A percentile compares a stretch with the other conserved stretches of the same genome.
phyloP scores from a whole-genome alignment of 2,329 filamentous ascomycete species.

The Ambrosiella beaveri region DNA sequence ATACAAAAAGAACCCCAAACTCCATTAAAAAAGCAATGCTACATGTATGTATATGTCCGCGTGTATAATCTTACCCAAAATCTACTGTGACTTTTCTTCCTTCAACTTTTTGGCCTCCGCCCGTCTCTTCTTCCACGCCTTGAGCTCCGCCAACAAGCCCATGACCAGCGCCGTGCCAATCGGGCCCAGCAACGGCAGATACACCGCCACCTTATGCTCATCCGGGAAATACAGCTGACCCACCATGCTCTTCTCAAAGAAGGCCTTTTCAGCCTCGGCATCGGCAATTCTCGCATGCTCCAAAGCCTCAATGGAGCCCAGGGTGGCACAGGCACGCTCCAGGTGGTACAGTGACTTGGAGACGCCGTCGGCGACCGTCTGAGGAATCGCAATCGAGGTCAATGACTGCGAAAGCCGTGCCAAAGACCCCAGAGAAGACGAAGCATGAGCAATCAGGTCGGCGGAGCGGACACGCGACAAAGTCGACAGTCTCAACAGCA shows the following conservation, averaged over 20 bases:
- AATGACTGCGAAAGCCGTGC: constrained; percentile 71
- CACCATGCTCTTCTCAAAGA: constrained; percentile 99
- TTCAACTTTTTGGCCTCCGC: constrained; percentile 24
- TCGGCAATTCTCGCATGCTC: constrained; percentile 72
- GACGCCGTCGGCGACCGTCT: constrained; percentile 71
- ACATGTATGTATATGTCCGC: neutral
- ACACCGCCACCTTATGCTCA: constrained; percentile 95
- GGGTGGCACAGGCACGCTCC: constrained; percentile 53
- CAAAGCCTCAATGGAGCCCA: constrained; percentile 51
- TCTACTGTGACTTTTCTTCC: constrained; percentile 23
- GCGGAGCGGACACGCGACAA: constrained; percentile 73
- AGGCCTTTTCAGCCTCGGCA: constrained; percentile 75
- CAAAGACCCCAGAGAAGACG: constrained; percentile 82
- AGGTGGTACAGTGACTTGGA: constrained; percentile 64
- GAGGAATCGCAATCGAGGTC: constrained; percentile 79
- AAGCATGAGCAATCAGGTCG: constrained; percentile 72
- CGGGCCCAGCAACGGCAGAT: constrained; percentile 76
- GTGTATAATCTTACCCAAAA: neutral
- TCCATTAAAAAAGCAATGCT: neutral
- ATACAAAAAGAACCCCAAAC: neutral
- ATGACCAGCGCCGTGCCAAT: constrained; percentile 80
- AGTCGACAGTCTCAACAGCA: constrained; percentile 71
- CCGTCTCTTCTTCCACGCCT: constrained; percentile 36
- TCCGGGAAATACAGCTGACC: constrained; percentile 97
- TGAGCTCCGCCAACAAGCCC: constrained; percentile 66